phyloP scores from a whole-genome alignment of 805 yeast genomes.

The Komagataella kurtzmanii region DNA sequence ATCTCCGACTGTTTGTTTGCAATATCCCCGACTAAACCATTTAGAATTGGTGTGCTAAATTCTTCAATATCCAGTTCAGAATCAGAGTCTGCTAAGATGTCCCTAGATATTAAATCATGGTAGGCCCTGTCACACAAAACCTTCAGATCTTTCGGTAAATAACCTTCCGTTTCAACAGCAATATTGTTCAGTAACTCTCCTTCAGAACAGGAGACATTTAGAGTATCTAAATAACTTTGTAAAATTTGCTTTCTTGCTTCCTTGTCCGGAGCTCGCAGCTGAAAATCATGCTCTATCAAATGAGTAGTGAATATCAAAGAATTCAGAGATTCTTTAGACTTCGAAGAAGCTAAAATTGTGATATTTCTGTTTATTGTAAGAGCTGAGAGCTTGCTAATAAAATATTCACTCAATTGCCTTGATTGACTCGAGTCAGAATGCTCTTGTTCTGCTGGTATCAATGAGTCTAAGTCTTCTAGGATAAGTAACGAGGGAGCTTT shows the following conservation, averaged over 20 bases:
- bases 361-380: slow-evolving; percentile 34
- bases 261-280: slow-evolving; percentile 59
- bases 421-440: slow-evolving; percentile 24
- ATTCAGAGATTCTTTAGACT: slow-evolving; percentile 54
- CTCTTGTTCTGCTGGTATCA: slow-evolving; percentile 54
- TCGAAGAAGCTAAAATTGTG: slow-evolving; percentile 48
- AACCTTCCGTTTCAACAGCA: slow-evolving; percentile 75
- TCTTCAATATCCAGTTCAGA: slow-evolving; percentile 12
- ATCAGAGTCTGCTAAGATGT: neutral
- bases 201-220: slow-evolving; percentile 19
- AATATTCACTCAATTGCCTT: slow-evolving; percentile 49
- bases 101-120: slow-evolving; percentile 26
- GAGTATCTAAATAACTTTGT: slow-evolving; percentile 9
- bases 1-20: neutral
- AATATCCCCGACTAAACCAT: neutral
- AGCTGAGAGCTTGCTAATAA: slow-evolving; percentile 29
- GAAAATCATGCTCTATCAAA: slow-evolving; percentile 47
- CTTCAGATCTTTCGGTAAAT: slow-evolving; percentile 70
- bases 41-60: neutral
- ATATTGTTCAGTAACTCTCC: slow-evolving; percentile 35
- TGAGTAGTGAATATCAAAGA: slow-evolving; percentile 51
- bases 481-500: slow-evolving; percentile 63
- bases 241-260: slow-evolving; percentile 37
- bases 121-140: slow-evolving; percentile 57
- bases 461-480: slow-evolving; percentile 65